Percentiles rank a stretch among this genome's conserved stretches.
Evolutionary conservation across 768 basidiomycete genomes (phyloP).

Genomic region (Punctularia strigosozonata): DNA sequence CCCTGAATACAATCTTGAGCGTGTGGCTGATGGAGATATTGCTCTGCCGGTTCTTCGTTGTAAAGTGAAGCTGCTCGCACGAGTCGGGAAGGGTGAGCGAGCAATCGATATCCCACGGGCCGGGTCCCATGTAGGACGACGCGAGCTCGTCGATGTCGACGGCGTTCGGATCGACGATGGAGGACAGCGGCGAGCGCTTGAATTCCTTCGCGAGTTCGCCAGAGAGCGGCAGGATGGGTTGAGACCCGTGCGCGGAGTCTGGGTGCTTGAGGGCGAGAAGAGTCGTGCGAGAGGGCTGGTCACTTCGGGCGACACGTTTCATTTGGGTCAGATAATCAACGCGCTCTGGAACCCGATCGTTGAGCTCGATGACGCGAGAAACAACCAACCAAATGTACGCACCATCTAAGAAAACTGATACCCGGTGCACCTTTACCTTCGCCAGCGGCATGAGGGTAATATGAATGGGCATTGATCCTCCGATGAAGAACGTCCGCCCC

Average conservation of each 20-base stretch:
- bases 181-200: constrained; percentile 53
- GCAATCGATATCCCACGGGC: constrained; percentile 79
- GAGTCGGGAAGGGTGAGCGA: constrained; percentile 57
- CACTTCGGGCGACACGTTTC: constrained; percentile 56
- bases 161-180: constrained; percentile 26
- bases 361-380: not conserved
- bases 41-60: constrained; percentile 67
- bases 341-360: constrained; percentile 41
- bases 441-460: constrained; percentile 75
- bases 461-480: constrained; percentile 67
- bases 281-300: constrained; percentile 45
- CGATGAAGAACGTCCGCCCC: constrained; percentile 71
- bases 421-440: constrained; percentile 70
- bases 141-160: constrained; percentile 42
- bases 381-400: constrained; percentile 13
- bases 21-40: constrained; percentile 67
- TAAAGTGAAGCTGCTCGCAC: constrained; percentile 54
- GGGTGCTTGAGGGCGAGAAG: constrained; percentile 52
- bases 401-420: constrained; percentile 78
- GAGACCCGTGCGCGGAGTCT: constrained; percentile 36
- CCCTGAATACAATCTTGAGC: constrained; percentile 73
- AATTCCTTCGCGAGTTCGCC: constrained; percentile 57
- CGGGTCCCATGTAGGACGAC: constrained; percentile 58
- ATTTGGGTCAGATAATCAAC: constrained; percentile 69
- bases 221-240: constrained; percentile 67